Percentiles rank a stretch among this genome's conserved stretches.
phyloP scores from a whole-genome alignment of 2,329 filamentous ascomycete species.

The Epichloe baconii region DNA sequence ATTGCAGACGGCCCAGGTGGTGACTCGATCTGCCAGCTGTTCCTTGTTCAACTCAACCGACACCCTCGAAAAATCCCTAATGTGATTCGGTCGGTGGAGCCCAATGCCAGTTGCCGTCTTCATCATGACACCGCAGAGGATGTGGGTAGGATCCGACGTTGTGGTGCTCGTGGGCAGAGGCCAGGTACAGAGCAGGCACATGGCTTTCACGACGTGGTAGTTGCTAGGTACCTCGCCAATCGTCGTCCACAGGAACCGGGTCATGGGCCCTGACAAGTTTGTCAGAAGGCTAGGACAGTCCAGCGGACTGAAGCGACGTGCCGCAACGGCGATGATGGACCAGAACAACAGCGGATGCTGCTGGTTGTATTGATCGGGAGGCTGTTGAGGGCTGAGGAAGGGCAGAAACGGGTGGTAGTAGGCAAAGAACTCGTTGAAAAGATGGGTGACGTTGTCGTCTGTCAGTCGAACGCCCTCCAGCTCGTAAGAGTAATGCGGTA shows the following conservation, averaged over 20 bases:
- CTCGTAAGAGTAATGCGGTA: slow-evolving; percentile 46
- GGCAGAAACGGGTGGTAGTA: slow-evolving; percentile 69
- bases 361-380: slow-evolving; percentile 61
- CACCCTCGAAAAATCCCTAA: slow-evolving; percentile 69
- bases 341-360: slow-evolving; percentile 77
- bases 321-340: slow-evolving; percentile 65
- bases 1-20: slow-evolving; percentile 77
- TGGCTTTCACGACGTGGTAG: slow-evolving; percentile 69
- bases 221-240: slow-evolving; percentile 65
- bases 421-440: slow-evolving; percentile 64
- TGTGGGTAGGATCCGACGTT: slow-evolving; percentile 68
- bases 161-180: slow-evolving; percentile 72
- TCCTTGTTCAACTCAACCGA: slow-evolving; percentile 64
- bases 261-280: slow-evolving; percentile 54
- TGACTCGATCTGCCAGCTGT: slow-evolving; percentile 64
- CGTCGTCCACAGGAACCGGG: slow-evolving; percentile 62
- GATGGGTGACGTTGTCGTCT: slow-evolving; percentile 46
- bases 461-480: slow-evolving; percentile 52
- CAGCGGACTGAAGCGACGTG: slow-evolving; percentile 49
- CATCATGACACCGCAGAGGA: slow-evolving; percentile 74
- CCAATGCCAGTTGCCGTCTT: slow-evolving; percentile 76
- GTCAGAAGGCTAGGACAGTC: slow-evolving; percentile 50
- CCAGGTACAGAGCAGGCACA: slow-evolving; percentile 72
- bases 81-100: slow-evolving; percentile 66
- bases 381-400: slow-evolving; percentile 53